These are phyloP conservation scores for Aspergillus tamarii DNA, from an alignment of 2,329 filamentous ascomycete species.

Conservation along the genomic window DNA sequence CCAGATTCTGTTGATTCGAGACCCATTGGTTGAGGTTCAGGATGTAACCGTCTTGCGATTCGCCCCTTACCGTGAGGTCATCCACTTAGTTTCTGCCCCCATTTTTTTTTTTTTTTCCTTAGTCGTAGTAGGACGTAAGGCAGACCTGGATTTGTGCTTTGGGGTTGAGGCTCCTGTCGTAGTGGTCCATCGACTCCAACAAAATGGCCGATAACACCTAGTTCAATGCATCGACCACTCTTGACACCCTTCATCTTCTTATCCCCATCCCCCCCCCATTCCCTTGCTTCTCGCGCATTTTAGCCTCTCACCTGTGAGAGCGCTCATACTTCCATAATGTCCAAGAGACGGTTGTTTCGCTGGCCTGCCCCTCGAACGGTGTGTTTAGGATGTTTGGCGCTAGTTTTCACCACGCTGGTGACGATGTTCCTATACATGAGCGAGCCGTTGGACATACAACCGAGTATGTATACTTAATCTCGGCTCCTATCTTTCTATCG, in stretches of 20 bases:
- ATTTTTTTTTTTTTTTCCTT: constrained; percentile 4
- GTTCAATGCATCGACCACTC: constrained; percentile 2
- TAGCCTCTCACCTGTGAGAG: constrained; percentile 1
- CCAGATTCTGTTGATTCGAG: neutral
- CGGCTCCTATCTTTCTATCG: neutral
- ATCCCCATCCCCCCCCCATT: neutral
- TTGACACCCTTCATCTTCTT: neutral
- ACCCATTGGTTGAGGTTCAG: neutral
- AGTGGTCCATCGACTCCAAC: constrained; percentile 3
- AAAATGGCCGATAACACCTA: constrained; percentile 11
- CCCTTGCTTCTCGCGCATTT: neutral
- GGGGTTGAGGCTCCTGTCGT: neutral
- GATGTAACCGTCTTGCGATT: neutral
- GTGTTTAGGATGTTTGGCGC: constrained; percentile 19
- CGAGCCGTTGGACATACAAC: constrained; percentile 10
- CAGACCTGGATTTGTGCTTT: constrained; percentile 3
- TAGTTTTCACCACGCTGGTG: constrained; percentile 18
- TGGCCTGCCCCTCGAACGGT: constrained; percentile 24
- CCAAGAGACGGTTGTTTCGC: constrained; percentile 22
- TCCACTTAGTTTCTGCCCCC: neutral
- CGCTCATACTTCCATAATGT: constrained; percentile 12
- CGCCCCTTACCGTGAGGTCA: constrained; percentile 10
- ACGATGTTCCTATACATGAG: constrained; percentile 18
- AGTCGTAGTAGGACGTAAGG: neutral
- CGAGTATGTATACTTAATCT: constrained; percentile 13